A percentile compares a stretch with the other conserved stretches of the same genome.
Conservation (phyloP, 441 rosid species). For the Capsella rubella region DNA sequence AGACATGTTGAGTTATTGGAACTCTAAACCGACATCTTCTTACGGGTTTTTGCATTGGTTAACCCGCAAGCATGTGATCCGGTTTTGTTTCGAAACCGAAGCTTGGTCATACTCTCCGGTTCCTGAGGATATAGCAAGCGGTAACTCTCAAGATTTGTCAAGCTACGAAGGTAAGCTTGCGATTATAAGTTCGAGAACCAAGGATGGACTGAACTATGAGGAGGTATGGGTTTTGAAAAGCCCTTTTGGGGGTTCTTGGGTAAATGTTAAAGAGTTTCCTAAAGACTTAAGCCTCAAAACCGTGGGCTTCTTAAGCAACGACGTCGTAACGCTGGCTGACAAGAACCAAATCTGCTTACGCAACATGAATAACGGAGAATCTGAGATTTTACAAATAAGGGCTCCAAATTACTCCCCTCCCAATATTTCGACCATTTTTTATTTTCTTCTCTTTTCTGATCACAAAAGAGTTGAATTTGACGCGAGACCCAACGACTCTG, state of each 20-base stretch:
- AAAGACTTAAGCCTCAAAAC: neutral
- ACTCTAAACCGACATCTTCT: conserved; percentile 1
- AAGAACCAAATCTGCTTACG: neutral
- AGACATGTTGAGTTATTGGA: neutral
- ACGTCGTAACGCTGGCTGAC: conserved; percentile 1
- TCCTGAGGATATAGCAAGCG: neutral
- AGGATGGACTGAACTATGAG: neutral
- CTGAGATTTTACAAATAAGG: conserved; percentile 6
- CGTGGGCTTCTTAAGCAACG: neutral
- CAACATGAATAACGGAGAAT: neutral
- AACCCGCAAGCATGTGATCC: conserved; percentile 1
- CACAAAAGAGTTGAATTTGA: conserved; percentile 3
- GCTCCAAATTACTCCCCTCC: neutral
- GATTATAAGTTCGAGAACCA: neutral
- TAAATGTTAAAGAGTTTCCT: neutral
- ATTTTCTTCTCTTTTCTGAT: conserved; percentile 9
- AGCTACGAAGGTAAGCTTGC: conserved; percentile 27
- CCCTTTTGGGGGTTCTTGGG: neutral
- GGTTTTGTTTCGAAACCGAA: conserved; percentile 17
- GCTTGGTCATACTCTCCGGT: neutral
- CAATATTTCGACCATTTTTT: neutral
- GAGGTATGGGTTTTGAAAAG: conserved; percentile 1
- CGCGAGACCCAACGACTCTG: neutral
- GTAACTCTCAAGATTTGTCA: neutral
- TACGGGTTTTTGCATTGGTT: conserved; percentile 24